These are phyloP conservation scores for Termitomyces sp. DNA, from an alignment of 768 basidiomycete species.

Conservation along the genomic window DNA sequence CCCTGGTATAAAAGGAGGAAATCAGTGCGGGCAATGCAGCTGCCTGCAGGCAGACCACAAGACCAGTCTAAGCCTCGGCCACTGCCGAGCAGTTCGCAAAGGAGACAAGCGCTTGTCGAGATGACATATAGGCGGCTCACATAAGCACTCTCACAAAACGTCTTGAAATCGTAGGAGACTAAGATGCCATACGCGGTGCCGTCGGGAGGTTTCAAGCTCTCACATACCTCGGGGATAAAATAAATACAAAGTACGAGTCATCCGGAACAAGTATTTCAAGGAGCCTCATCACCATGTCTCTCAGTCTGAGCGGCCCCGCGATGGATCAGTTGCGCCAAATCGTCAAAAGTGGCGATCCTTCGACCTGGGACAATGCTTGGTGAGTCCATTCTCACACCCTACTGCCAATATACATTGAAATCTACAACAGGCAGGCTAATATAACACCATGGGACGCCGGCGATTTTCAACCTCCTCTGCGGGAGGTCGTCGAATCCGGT, in stretches of 20 bases:
- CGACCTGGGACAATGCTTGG: slow-evolving; percentile 30
- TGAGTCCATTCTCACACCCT: neutral
- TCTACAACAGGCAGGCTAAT: slow-evolving; percentile 37
- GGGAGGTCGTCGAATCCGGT: slow-evolving; percentile 46
- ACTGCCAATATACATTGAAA: neutral
- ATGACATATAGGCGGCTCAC: no score
- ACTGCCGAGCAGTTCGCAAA: neutral
- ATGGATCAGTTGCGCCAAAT: slow-evolving; percentile 17
- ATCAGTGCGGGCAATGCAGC: neutral
- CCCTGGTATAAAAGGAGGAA: neutral
- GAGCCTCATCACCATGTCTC: no score
- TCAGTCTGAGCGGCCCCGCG: neutral
- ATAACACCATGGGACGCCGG: slow-evolving; percentile 68
- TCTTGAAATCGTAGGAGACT: no score
- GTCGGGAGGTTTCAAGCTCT: no score
- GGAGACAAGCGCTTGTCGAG: no score
- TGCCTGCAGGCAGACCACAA: slow-evolving; percentile 1
- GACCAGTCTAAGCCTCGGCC: slow-evolving; percentile 8
- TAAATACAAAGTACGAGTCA: no score
- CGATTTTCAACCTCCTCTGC: slow-evolving; percentile 50
- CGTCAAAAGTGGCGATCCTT: slow-evolving; percentile 23
- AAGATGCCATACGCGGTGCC: no score
- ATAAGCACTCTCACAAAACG: no score
- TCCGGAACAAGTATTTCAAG: no score
- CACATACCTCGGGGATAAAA: no score